Base-by-base conservation (phyloP, 352 stramenopile species). In the Globisporangium paroecandrum region DNA sequence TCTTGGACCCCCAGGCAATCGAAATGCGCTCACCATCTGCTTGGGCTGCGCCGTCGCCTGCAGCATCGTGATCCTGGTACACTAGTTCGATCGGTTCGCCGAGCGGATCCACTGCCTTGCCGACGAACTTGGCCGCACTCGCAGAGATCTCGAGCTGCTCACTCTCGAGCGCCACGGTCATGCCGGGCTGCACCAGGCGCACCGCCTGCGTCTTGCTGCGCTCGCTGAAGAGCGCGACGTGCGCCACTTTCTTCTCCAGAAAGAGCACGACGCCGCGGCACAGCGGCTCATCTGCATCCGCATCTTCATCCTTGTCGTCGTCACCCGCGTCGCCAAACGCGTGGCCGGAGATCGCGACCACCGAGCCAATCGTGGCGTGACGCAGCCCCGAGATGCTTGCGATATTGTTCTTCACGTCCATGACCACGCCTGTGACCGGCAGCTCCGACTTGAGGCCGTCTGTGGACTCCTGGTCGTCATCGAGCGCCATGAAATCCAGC, bases 311-410 rank as follows among this genome's bases (percentile, higher is more conserved):
- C 57, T 53, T 51, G 1, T 58, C 34, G 1, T 57, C 51, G 6
- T 46, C 51, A 6, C 36, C 18, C 9, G 72, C 24, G 53, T 73
- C 36, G 4, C 58, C 57, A 4, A 46, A 65, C 13, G 69, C 49
- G 2, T 58, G 63, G 43, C 66, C 74, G 64, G 75, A 69, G 13
- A 94, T 67, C 22, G 76, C 66, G 41, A 94, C 77, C 36, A 90
- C 77, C n/a, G 84, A 91, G 65, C 85, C 84, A 38, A 91, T 81
- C 18, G 83, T 83, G 41, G 84, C 86, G 69, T 89, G 77, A 24
- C 84, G 82, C 59, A 94, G 75, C 0, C 86, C 86, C 34, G 86
- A 93, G 65, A 94, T 81, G 58, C 76, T 85, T 43, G 83, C 86
- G 25, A 94, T 77, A 34, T 78, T 75, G 73, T 90, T 90, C 71